Percentiles rank a stretch among this genome's conserved stretches.
These are phyloP conservation scores for Aspergillus neotritici DNA, from an alignment of 2,329 filamentous ascomycete species.

Conservation along the genomic window DNA sequence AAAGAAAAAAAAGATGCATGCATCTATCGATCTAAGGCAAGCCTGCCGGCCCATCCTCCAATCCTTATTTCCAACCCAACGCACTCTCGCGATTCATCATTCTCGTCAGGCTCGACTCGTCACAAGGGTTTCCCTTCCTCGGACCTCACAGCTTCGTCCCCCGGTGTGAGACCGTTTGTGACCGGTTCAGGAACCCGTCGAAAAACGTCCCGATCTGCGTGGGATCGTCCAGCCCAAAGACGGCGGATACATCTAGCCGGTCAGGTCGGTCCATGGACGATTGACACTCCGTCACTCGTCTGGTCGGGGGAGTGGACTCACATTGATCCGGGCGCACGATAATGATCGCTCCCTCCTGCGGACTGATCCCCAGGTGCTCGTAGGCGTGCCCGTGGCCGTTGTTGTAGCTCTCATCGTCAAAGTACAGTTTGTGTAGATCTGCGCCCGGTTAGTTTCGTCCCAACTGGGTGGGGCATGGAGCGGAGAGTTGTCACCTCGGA, in stretches of 20 bases:
- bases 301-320: conserved; percentile 28
- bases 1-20: too few species aligned
- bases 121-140: too few species aligned
- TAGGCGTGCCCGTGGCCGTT: conserved; percentile 55
- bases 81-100: too few species aligned
- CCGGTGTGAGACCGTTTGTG: conserved; percentile 1
- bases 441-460: not conserved
- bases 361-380: conserved; percentile 50
- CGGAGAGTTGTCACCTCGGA: conserved; percentile 43
- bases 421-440: conserved; percentile 57
- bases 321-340: conserved; percentile 59
- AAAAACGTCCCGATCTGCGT: conserved; percentile 33
- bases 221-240: conserved; percentile 29
- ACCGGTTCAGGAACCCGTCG: conserved; percentile 25
- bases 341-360: conserved; percentile 43
- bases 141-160: too few species aligned
- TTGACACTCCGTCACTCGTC: not conserved
- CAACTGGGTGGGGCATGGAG: not conserved
- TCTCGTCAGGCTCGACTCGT: too few species aligned
- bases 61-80: too few species aligned
- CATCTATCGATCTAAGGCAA: too few species aligned
- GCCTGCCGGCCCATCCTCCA: too few species aligned
- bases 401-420: conserved; percentile 52
- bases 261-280: too few species aligned
- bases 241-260: conserved; percentile 36